phyloP scores from a whole-genome alignment of 495 filamentous ascomycete genomes.

The Xylaria bambusicola region DNA sequence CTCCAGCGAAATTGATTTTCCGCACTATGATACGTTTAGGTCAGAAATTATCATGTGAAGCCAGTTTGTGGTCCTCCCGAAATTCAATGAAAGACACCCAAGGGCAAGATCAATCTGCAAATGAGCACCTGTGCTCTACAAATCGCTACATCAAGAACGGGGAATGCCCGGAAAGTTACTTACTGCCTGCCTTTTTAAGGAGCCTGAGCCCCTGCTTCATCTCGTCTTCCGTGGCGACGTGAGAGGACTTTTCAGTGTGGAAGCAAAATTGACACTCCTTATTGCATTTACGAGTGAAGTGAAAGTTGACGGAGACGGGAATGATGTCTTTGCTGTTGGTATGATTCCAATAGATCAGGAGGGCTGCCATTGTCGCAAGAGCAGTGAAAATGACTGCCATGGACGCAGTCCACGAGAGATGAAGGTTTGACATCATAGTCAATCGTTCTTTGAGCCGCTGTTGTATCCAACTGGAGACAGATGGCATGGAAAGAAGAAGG shows the following conservation, averaged over 20 bases:
- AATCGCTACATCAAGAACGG: too few relatives aligned
- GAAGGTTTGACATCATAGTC: constrained; percentile 10
- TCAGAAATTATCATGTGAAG: too few relatives aligned
- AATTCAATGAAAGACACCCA: too few relatives aligned
- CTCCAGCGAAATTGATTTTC: constrained; percentile 63
- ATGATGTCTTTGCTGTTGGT: background rate
- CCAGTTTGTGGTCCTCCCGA: too few relatives aligned
- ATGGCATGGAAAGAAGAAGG: too few relatives aligned
- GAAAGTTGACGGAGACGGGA: constrained; percentile 52
- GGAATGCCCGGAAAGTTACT: too few relatives aligned
- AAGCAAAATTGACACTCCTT: constrained; percentile 58
- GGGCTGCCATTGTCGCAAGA: background rate
- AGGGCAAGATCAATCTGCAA: too few relatives aligned
- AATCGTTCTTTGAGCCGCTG: too few relatives aligned
- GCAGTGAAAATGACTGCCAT: background rate
- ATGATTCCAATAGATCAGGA: background rate
- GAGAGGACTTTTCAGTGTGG: constrained; percentile 55
- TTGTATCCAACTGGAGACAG: too few relatives aligned
- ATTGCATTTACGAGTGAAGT: constrained; percentile 56
- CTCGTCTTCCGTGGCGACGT: constrained; percentile 38
- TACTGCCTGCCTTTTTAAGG: constrained; percentile 52
- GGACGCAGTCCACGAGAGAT: background rate
- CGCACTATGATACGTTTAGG: too few relatives aligned
- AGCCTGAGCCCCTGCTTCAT: constrained; percentile 50
- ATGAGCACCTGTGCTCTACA: too few relatives aligned